Conservation (phyloP, 2,329 filamentous ascomycete species). For the Botrytis medusae region DNA sequence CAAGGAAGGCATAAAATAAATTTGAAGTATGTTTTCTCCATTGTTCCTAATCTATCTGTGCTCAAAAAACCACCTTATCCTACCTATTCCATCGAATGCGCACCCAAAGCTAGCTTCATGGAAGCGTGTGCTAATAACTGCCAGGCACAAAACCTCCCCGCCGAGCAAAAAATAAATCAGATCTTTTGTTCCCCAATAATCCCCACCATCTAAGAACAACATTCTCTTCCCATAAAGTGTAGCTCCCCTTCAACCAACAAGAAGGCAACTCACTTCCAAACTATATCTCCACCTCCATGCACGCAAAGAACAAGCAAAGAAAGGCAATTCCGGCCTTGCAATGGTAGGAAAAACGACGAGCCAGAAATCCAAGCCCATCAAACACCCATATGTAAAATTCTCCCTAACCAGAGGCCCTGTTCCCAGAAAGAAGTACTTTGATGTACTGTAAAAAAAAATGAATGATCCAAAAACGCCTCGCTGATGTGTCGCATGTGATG, state of each 20-base stretch:
- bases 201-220: not conserved
- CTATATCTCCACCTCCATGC: not conserved
- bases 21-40: not conserved
- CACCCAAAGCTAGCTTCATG: not conserved
- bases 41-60: conserved; percentile 6
- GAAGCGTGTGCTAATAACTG: not conserved
- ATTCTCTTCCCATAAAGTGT: not conserved
- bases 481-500: conserved; percentile 23
- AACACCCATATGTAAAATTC: conserved; percentile 20
- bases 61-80: not conserved
- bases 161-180: not conserved
- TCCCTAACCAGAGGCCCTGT: conserved; percentile 23
- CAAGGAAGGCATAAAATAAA: not conserved
- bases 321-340: not conserved
- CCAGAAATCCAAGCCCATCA: not conserved
- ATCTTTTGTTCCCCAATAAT: not conserved
- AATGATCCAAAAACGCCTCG: conserved; percentile 21
- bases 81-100: not conserved
- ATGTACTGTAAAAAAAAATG: conserved; percentile 16
- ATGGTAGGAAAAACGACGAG: not conserved
- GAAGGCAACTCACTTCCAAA: not conserved
- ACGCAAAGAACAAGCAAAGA: not conserved
- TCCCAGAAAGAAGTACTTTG: conserved; percentile 18
- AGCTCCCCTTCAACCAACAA: not conserved
- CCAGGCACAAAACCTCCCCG: not conserved